Conservation (phyloP, 495 filamentous ascomycete species). For the Penicillium canescens region DNA sequence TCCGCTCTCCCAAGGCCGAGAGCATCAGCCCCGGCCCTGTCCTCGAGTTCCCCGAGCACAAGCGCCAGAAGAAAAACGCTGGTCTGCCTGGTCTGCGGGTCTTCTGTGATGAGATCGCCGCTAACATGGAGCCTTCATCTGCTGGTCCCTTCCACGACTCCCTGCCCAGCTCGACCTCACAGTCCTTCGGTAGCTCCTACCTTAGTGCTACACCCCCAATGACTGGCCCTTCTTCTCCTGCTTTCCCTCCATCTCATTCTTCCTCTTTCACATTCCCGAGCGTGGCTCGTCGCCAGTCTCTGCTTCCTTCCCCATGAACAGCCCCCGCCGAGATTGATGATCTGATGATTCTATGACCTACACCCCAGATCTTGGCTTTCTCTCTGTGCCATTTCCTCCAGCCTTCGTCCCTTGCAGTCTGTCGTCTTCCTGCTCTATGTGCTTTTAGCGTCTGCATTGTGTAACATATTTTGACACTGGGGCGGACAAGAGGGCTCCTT, state of each 20-base stretch:
- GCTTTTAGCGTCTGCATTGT: slow-evolving; percentile 32
- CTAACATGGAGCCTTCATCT: slow-evolving; percentile 19
- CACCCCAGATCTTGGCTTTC: slow-evolving; percentile 6
- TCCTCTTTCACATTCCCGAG: slow-evolving; percentile 30
- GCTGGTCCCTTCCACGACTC: slow-evolving; percentile 22
- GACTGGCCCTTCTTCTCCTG: slow-evolving; percentile 43
- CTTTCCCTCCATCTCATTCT: slow-evolving; percentile 30
- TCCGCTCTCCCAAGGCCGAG: slow-evolving; percentile 42
- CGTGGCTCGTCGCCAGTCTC: slow-evolving; percentile 32
- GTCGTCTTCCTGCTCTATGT: slow-evolving; percentile 12
- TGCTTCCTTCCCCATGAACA: slow-evolving; percentile 31
- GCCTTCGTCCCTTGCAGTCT: slow-evolving; percentile 20
- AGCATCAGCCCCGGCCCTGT: slow-evolving; percentile 29
- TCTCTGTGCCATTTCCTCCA: slow-evolving; percentile 3
- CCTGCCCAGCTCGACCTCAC: slow-evolving; percentile 29
- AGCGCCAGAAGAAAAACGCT: slow-evolving; percentile 31
- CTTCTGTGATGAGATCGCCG: slow-evolving; percentile 42
- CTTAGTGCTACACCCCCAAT: slow-evolving; percentile 36
- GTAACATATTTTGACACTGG: slow-evolving; percentile 20
- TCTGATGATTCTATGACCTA: slow-evolving; percentile 22
- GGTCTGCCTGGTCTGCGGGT: slow-evolving; percentile 42
- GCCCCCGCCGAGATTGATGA: not conserved
- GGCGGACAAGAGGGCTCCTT: slow-evolving; percentile 7
- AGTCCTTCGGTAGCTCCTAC: slow-evolving; percentile 32
- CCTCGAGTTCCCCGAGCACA: slow-evolving; percentile 29